Percentiles rank a stretch among this genome's conserved stretches.
Evolutionary conservation across 75 land plant genomes (phyloP).

Genomic region (Larix kaempferi): DNA sequence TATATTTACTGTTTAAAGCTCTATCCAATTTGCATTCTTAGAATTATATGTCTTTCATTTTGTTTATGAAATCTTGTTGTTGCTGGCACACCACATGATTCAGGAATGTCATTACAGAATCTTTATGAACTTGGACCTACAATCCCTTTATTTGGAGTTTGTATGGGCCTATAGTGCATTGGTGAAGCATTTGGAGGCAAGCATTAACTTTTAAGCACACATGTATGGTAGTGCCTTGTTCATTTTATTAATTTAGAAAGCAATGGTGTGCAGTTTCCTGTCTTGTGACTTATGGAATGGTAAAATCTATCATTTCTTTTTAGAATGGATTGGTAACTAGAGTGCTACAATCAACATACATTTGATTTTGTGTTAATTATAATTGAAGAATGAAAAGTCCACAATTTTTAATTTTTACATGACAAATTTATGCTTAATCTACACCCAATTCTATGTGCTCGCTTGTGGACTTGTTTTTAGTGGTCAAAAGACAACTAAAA

Average conservation of each 20-base stretch:
- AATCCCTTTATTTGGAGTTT: slow-evolving; percentile 94
- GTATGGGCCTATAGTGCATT: slow-evolving; percentile 99
- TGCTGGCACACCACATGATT: slow-evolving; percentile 90
- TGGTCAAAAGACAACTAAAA: background rate
- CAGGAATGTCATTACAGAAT: slow-evolving; percentile 95
- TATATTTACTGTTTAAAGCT: background rate
- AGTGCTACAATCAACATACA: background rate
- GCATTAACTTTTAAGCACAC: background rate
- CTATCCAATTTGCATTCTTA: no score
- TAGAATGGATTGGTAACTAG: background rate
- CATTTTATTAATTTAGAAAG: background rate
- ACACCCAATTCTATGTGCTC: background rate
- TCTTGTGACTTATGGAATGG: background rate
- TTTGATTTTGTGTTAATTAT: background rate
- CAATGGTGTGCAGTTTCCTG: background rate
- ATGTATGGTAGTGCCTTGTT: background rate
- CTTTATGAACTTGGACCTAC: slow-evolving; percentile 85
- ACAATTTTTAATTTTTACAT: background rate
- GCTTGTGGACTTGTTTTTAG: background rate
- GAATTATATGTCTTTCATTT: no score
- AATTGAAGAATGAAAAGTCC: background rate
- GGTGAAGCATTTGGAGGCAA: slow-evolving; percentile 99
- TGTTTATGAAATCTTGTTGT: background rate
- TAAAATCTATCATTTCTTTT: background rate
- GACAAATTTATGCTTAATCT: background rate